A percentile compares a stretch with the other conserved stretches of the same genome.
Evolutionary conservation across 345 rosid genomes (phyloP).

Genomic region (Crucihimalaya himalaica): DNA sequence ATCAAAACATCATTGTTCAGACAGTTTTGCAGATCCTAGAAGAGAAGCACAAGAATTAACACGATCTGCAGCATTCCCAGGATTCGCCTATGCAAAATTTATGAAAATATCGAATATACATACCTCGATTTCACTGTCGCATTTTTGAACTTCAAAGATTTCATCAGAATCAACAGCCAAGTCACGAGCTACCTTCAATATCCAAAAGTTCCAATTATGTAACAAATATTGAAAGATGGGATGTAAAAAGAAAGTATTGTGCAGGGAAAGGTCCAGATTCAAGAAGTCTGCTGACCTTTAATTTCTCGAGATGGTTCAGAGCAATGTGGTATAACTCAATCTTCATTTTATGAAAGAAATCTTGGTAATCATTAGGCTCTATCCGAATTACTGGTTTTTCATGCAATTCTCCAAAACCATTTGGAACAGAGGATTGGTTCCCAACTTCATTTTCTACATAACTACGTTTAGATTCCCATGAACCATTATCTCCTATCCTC

Average conservation of each 20-base stretch:
- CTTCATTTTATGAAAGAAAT: slow-evolving; percentile 64
- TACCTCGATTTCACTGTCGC: slow-evolving; percentile 73
- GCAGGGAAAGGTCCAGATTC: neutral
- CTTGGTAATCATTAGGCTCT: slow-evolving; percentile 46
- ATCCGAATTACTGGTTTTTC: slow-evolving; percentile 31
- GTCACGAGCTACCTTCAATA: slow-evolving; percentile 58
- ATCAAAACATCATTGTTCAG: slow-evolving; percentile 41
- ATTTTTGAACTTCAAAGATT: slow-evolving; percentile 44
- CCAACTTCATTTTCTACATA: slow-evolving; percentile 38
- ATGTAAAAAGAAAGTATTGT: neutral
- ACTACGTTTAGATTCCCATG: slow-evolving; percentile 51
- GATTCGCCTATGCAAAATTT: neutral
- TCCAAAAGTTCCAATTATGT: slow-evolving; percentile 36
- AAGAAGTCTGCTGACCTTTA: slow-evolving; percentile 55
- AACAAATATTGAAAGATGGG: slow-evolving; percentile 11
- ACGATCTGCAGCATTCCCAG: neutral
- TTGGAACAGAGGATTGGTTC: slow-evolving; percentile 30
- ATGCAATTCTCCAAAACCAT: slow-evolving; percentile 38
- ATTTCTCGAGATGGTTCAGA: slow-evolving; percentile 54
- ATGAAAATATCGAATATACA: slow-evolving; percentile 23
- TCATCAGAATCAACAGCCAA: slow-evolving; percentile 43
- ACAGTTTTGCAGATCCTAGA: slow-evolving; percentile 61
- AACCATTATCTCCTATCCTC: slow-evolving; percentile 14
- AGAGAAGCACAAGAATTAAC: slow-evolving; percentile 28
- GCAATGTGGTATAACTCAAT: slow-evolving; percentile 55